Base-by-base conservation (phyloP, 2,329 filamentous ascomycete genomes). In the Trichoderma sp. region DNA sequence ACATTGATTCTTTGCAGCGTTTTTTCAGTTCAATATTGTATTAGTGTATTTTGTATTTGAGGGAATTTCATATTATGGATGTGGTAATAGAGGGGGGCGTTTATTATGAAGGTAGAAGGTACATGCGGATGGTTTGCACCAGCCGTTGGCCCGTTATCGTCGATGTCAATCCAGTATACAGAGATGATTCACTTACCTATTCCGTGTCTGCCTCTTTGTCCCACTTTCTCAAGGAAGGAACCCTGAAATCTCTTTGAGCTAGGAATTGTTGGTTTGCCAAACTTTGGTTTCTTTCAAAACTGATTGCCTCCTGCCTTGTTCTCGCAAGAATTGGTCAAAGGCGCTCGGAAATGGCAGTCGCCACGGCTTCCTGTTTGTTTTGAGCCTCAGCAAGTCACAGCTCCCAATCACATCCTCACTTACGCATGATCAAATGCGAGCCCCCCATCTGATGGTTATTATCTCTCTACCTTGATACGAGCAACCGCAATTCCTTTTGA, bases 381-480 rank as follows among this genome's bases (percentile, higher is more conserved):
- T 45, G 25, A 25, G 13, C n/a, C 2, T 13, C 17, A 4, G 27
- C 32, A 39, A 57, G 10, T 19, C 37, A 35, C 29, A 25, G 8
- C 5, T 27, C 5, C 15, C 12, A 8, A 12, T 13, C 5, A n/a
- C 27, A 15, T 15, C 7, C 27, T 56, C 5, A 4, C 5, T 5
- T 48, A 19, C 27, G 12, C 50, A 12, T 5, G 13, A 22, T 19
- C 39, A 34, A 22, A 60, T 2, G 39, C 13, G 27, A 48, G 27
- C 19, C 37, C 13, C 13, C 10, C n/a, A 22, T 12, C 37, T 42
- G 63, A 65, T 45, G 19, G 37, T 57, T 65, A 42, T 42, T 56
- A 57, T 65, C 52, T 57, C 52, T 48, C 37, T 48, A 56, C 63
- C 29, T 57, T 34, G 27, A 65, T 57, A 45, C 63, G 22, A 54